Percentiles rank a stretch among this genome's conserved stretches.
Evolutionary conservation across 495 filamentous ascomycete genomes (phyloP).

Genomic region (Sabuloglossum arenarium): DNA sequence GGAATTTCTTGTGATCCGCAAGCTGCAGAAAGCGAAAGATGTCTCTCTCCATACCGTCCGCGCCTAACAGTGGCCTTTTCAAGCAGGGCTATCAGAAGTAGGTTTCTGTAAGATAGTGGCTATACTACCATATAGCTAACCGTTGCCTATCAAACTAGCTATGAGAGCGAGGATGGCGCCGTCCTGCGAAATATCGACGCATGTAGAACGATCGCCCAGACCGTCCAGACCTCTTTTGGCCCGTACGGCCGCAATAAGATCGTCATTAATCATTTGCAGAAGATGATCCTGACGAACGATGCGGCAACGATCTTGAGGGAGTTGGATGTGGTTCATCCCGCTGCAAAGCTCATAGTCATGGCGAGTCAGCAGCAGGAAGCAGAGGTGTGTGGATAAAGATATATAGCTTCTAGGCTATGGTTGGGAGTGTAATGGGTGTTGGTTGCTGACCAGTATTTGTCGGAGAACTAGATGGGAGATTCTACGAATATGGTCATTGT

Average conservation of each 20-base stretch:
- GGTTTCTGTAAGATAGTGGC: constrained; percentile 11
- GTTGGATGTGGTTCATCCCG: constrained; percentile 95
- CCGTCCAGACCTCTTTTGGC: constrained; percentile 89
- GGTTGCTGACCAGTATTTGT: not conserved
- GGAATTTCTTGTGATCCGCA: too few species aligned
- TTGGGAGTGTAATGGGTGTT: not conserved
- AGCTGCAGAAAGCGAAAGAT: constrained; percentile 26
- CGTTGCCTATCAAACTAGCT: constrained; percentile 29
- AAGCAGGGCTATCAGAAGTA: constrained; percentile 95
- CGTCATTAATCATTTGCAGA: constrained; percentile 98
- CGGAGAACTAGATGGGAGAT: constrained; percentile 54
- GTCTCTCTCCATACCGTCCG: constrained; percentile 86
- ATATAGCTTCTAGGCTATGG: not conserved
- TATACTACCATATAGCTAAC: not conserved
- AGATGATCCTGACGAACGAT: constrained; percentile 98
- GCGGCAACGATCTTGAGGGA: constrained; percentile 94
- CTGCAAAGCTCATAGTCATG: constrained; percentile 97
- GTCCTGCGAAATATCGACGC: constrained; percentile 98
- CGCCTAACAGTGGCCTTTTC: constrained; percentile 84
- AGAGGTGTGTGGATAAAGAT: constrained; percentile 23
- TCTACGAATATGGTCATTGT: constrained; percentile 96
- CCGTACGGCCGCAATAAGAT: constrained; percentile 99
- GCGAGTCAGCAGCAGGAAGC: constrained; percentile 95
- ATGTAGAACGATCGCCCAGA: constrained; percentile 84
- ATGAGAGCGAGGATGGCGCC: constrained; percentile 96